Conservation (phyloP, 1,284 basidiomycete species). For the Leccinum subrobustum region DNA sequence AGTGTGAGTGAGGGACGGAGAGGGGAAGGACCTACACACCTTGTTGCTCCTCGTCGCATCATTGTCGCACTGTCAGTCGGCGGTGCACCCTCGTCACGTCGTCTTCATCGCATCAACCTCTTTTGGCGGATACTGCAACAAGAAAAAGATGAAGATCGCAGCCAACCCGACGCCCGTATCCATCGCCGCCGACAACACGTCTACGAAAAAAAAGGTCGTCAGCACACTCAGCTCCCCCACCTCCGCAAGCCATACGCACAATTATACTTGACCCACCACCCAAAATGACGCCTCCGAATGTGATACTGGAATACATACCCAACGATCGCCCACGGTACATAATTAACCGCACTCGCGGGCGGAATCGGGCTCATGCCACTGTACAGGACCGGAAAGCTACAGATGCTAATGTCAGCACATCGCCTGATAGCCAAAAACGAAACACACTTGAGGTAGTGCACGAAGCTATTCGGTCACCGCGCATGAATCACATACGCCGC, state of each 20-base stretch:
- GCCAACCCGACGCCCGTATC: conserved; percentile 56
- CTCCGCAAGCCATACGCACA: conserved; percentile 27
- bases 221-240: background rate
- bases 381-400: conserved; percentile 51
- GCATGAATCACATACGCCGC: conserved; percentile 39
- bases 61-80: too few relatives aligned
- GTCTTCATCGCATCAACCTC: too few relatives aligned
- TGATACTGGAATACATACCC: conserved; percentile 56
- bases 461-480: conserved; percentile 42
- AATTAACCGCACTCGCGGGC: conserved; percentile 45
- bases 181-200: conserved; percentile 50
- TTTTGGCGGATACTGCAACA: conserved; percentile 55
- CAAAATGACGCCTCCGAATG: conserved; percentile 45
- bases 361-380: conserved; percentile 53
- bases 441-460: conserved; percentile 46
- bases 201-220: conserved; percentile 13
- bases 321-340: conserved; percentile 47
- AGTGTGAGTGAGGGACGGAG: too few relatives aligned
- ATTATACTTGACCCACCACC: conserved; percentile 61
- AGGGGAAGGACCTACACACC: too few relatives aligned
- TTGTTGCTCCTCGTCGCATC: too few relatives aligned
- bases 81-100: too few relatives aligned
- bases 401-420: background rate
- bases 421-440: background rate
- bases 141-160: conserved; percentile 63